Evolutionary conservation across 345 rosid genomes (phyloP), one percentile per base, ranked within the genome.

Genomic region (Salix caprea): DNA sequence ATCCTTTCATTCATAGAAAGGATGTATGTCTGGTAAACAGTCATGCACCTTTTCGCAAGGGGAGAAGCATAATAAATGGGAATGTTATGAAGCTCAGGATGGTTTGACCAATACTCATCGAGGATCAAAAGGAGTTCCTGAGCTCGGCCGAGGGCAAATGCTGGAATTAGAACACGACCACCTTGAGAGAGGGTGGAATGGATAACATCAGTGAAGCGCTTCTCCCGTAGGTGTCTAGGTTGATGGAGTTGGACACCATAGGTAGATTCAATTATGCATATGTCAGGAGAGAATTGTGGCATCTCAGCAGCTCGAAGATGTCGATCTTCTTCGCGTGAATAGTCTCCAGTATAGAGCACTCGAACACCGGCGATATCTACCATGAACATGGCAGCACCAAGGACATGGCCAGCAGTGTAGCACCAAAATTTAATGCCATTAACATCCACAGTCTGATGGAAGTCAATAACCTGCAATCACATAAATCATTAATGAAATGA

Each of bases 351-450:
- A 76, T 95, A 95, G 73, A 95, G 97, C 67, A 90, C 88, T 65
- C 96, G 91, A 26, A 95, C 97, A 78, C 97, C 90, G 15, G 99
- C 97, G 75, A 95, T 86, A 77, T 95, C 97, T 36, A 93, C 99
- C 97, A 95, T 95, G 77, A 95, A 95, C 99, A 93, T 95, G 61
- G 97, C 97, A 82, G 99, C 99, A 70, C 99, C 99, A 72, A 95
- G 97, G 65, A 95, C 97, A 78, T 95, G 97, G 61, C 99, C 99
- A 76, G 99, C 99, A 28, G 99, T 90, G 78, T 95, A 95, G 79
- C 99, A 95, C 99, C 97, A 95, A 81, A 95, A 93, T 82, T 89
- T 88, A 76, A 95, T 93, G 71, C 97, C 96, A 37, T 95, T 91
- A 58, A 93, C 93, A 77, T 95, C 99, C 79, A 90, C 87, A 0